Evolutionary conservation across 2,329 filamentous ascomycete genomes (phyloP).

Genomic region (Didymella keratinophila): DNA sequence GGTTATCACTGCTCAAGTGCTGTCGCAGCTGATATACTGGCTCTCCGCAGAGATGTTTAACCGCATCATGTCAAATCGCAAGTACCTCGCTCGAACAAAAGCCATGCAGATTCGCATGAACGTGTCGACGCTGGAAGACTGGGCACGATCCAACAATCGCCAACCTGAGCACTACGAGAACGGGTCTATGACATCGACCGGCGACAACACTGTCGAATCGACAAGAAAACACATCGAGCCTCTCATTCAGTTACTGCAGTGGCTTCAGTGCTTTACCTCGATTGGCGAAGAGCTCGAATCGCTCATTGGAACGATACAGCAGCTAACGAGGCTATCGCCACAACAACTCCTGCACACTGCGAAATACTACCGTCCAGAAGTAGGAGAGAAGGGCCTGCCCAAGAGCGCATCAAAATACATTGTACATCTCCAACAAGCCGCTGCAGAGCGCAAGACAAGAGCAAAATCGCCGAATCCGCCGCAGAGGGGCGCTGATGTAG

Average conservation of each 20-base stretch:
- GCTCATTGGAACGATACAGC: slow-evolving; percentile 85
- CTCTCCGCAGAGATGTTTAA: slow-evolving; percentile 96
- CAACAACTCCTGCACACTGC: slow-evolving; percentile 91
- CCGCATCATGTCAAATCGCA: slow-evolving; percentile 93
- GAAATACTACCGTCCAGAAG: slow-evolving; percentile 91
- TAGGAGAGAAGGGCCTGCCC: slow-evolving; percentile 89
- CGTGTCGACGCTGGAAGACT: slow-evolving; percentile 92
- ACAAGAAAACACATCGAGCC: slow-evolving; percentile 86
- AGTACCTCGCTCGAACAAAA: slow-evolving; percentile 94
- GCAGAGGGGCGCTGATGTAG: slow-evolving; percentile 46
- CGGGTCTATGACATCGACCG: slow-evolving; percentile 82
- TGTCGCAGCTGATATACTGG: slow-evolving; percentile 96
- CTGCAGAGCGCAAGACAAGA: slow-evolving; percentile 57
- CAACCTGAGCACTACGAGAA: slow-evolving; percentile 96
- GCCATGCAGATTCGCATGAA: slow-evolving; percentile 99
- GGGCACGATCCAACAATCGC: slow-evolving; percentile 91
- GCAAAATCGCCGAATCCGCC: slow-evolving; percentile 42
- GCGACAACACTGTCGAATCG: slow-evolving; percentile 86
- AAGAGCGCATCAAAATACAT: slow-evolving; percentile 91
- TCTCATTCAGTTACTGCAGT: slow-evolving; percentile 92
- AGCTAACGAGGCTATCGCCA: slow-evolving; percentile 82
- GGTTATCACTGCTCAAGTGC: slow-evolving; percentile 89
- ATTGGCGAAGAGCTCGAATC: slow-evolving; percentile 89
- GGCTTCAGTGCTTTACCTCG: slow-evolving; percentile 97
- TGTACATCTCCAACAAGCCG: slow-evolving; percentile 78